Evolutionary conservation across 805 yeast species (phyloP).

Genomic region (Candida endomychidarum): DNA sequence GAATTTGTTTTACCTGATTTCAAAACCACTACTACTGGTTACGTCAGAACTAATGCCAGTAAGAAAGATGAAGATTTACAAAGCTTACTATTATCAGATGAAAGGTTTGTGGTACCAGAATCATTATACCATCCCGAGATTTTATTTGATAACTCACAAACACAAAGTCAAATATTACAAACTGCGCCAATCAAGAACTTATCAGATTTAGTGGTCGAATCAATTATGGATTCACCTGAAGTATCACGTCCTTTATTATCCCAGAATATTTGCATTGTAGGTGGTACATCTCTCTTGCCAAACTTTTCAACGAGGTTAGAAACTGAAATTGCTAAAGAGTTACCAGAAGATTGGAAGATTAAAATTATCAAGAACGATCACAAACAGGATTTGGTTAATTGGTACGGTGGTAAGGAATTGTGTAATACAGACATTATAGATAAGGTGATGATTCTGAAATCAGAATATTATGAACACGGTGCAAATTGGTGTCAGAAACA

Average conservation of each 20-base stretch:
- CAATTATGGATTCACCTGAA: slow-evolving; percentile 70
- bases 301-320: slow-evolving; percentile 64
- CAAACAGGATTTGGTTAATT: slow-evolving; percentile 28
- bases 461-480: slow-evolving; percentile 88
- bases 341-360: slow-evolving; percentile 72
- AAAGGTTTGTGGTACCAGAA: slow-evolving; percentile 87
- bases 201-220: slow-evolving; percentile 75
- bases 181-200: slow-evolving; percentile 61
- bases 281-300: slow-evolving; percentile 76
- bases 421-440: slow-evolving; percentile 42
- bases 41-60: slow-evolving; percentile 35
- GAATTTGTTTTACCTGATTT: slow-evolving; percentile 88
- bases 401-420: slow-evolving; percentile 39
- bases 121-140: slow-evolving; percentile 82
- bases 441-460: slow-evolving; percentile 62
- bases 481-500: slow-evolving; percentile 53
- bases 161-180: slow-evolving; percentile 32
- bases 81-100: slow-evolving; percentile 70
- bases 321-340: slow-evolving; percentile 60
- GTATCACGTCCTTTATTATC: slow-evolving; percentile 70
- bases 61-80: slow-evolving; percentile 51
- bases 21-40: slow-evolving; percentile 77
- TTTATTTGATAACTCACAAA: slow-evolving; percentile 35
- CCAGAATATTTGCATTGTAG: slow-evolving; percentile 76
- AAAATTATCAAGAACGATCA: slow-evolving; percentile 28